These are phyloP conservation scores for Diplocarpon rosae DNA, from an alignment of 2,329 filamentous ascomycete species.

Conservation along the genomic window DNA sequence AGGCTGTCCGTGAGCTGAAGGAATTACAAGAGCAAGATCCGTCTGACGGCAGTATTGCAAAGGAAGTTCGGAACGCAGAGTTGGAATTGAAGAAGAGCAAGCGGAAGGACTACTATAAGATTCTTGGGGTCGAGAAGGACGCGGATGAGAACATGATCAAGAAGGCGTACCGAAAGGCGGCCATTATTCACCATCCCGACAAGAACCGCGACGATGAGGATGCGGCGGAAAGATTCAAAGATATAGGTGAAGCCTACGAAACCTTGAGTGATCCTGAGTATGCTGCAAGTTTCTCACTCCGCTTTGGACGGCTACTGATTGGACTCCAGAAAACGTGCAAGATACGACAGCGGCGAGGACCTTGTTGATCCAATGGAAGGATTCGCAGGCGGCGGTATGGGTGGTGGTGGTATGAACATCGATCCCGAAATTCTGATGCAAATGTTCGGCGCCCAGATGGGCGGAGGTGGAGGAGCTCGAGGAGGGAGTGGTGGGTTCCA, in stretches of 20 bases:
- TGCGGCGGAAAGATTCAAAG: constrained; percentile 91
- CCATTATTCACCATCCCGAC: constrained; percentile 90
- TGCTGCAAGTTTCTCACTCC: constrained; percentile 29
- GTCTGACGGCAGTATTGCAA: constrained; percentile 65
- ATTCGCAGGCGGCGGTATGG: constrained; percentile 52
- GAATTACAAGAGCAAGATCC: constrained; percentile 73
- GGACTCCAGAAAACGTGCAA: constrained; percentile 60
- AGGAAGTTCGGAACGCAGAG: constrained; percentile 83
- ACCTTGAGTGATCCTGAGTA: constrained; percentile 88
- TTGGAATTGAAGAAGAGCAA: constrained; percentile 95
- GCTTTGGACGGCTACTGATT: constrained; percentile 27
- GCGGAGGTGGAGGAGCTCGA: constrained; percentile 36
- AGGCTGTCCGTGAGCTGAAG: constrained; percentile 83
- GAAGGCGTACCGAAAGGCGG: constrained; percentile 91
- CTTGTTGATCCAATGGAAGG: constrained; percentile 74
- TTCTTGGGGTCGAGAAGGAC: constrained; percentile 78
- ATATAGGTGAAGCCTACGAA: constrained; percentile 94
- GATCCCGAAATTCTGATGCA: constrained; percentile 28
- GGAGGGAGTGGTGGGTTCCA: constrained; percentile 38
- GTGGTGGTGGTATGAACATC: constrained; percentile 33
- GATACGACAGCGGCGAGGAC: constrained; percentile 89
- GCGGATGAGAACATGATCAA: constrained; percentile 81
- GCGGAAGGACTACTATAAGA: constrained; percentile 98
- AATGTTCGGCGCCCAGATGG: constrained; percentile 28
- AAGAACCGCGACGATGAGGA: constrained; percentile 84